phyloP scores from a whole-genome alignment of 1,139 yeast species.

The Blastobotrys proliferans region DNA sequence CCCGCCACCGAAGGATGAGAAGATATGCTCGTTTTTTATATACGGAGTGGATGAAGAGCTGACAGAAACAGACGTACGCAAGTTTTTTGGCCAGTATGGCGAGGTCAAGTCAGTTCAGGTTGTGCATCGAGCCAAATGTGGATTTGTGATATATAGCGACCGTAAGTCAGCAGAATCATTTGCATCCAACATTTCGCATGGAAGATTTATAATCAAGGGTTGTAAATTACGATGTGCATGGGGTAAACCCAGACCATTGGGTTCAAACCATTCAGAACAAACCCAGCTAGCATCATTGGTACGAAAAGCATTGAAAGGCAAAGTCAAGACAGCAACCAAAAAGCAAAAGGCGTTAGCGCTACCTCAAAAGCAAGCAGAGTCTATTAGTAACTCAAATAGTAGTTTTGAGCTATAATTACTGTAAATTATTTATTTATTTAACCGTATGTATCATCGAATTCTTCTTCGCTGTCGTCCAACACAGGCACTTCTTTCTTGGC shows the following conservation, averaged over 20 bases:
- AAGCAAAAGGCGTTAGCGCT: background rate
- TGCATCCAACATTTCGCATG: conserved; percentile 37
- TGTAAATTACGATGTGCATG: conserved; percentile 59
- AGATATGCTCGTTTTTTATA: conserved; percentile 56
- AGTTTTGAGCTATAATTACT: background rate
- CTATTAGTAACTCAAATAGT: background rate
- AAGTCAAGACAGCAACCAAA: conserved; percentile 9
- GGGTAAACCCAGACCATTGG: conserved; percentile 57
- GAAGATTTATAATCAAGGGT: conserved; percentile 41
- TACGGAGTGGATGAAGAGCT: conserved; percentile 65
- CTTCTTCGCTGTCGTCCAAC: conserved; percentile 62
- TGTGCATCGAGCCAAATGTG: conserved; percentile 63
- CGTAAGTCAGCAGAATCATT: conserved; percentile 54
- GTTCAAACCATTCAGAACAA: conserved; percentile 46
- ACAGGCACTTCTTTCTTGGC: conserved; percentile 45
- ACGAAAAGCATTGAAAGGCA: conserved; percentile 47
- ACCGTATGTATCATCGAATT: conserved; percentile 76
- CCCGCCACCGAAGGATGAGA: conserved; percentile 43
- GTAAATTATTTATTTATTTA: conserved; percentile 30
- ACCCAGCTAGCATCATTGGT: conserved; percentile 53
- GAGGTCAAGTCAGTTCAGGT: conserved; percentile 47
- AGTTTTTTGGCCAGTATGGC: conserved; percentile 43
- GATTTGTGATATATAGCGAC: conserved; percentile 52
- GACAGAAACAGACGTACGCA: conserved; percentile 58
- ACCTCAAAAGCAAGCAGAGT: background rate